Percentiles rank a stretch among this genome's conserved stretches.
These are phyloP conservation scores for Monosporozyma aerobia DNA, from an alignment of 805 yeast species.

Conservation along the genomic window DNA sequence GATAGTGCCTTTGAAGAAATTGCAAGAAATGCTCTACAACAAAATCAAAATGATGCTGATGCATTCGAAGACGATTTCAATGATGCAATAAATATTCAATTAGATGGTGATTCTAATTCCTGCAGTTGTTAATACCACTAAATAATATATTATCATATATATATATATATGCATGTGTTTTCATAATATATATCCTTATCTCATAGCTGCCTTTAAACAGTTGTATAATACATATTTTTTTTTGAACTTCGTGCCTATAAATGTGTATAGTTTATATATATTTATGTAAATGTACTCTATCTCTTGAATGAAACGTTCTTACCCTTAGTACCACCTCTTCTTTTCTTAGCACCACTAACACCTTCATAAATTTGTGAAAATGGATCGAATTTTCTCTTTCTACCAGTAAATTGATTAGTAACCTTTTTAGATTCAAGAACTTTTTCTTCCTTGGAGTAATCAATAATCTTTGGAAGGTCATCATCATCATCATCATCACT, in stretches of 20 bases:
- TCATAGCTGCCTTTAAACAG: not conserved
- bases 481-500: constrained; percentile 1
- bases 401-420: constrained; percentile 13
- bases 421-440: constrained; percentile 25
- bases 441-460: constrained; percentile 38
- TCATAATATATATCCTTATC: not conserved
- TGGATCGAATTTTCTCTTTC: constrained; percentile 51
- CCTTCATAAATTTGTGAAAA: constrained; percentile 41
- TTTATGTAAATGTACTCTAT: constrained; percentile 6
- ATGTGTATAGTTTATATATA: not conserved
- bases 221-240: not conserved
- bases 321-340: constrained; percentile 18
- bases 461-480: constrained; percentile 28
- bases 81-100: constrained; percentile 90
- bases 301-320: constrained; percentile 25
- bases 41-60: constrained; percentile 59
- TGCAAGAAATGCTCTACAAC: constrained; percentile 91
- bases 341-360: constrained; percentile 45
- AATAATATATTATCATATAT: not conserved
- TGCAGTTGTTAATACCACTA: constrained; percentile 52
- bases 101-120: constrained; percentile 68
- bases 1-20: constrained; percentile 94
- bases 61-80: constrained; percentile 90
- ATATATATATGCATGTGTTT: not conserved
- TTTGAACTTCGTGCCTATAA: not conserved